Evolutionary conservation across 2,329 filamentous ascomycete species (phyloP), one percentile per base, ranked within the genome.

Genomic region (Dactylellina cionopaga): DNA sequence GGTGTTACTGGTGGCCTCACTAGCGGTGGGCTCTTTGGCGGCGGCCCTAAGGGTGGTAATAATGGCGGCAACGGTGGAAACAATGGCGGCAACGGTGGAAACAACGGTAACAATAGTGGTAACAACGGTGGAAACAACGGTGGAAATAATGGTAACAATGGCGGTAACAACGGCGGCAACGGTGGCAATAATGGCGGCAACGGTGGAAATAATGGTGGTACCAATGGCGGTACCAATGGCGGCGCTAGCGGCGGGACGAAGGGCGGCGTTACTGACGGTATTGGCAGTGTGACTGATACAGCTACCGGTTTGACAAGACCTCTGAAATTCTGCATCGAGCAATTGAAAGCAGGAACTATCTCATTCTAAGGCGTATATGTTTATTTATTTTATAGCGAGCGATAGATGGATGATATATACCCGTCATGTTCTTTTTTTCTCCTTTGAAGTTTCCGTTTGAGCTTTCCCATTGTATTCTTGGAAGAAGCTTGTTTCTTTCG

Each of bases 311-410:
- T n/a, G n/a, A n/a, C n/a, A n/a, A n/a, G n/a, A n/a, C 29, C 33
- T 19, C 51, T 7, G 33, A 41, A 2, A 13, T 41, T 10, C 22
- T 55, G 19, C n/a, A n/a, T n/a, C n/a, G n/a, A n/a, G n/a, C n/a
- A n/a, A n/a, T n/a, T n/a, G n/a, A n/a, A n/a, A n/a, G 33, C 19
- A 6, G 51, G 51, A 15, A 22, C 22, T 10, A 13, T 52, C 19
- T 55, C 51, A 55, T 39, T 39, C 33, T 55, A 22, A 55, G 19
- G 55, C n/a, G 15, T 35, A 27, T 10, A 17, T 5, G 6, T 25
- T 15, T 22, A 59, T 15, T 35, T 9, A 49, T 13, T 37, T 29
- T 52, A 47, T 43, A 52, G 52, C 33, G 58, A 63, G 17, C 27
- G 46, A 44, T 33, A 11, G 46, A 52, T 31, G 10, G 15, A 22